phyloP scores from a whole-genome alignment of 1,139 yeast species.

The Sugiyamaella pinicola region DNA sequence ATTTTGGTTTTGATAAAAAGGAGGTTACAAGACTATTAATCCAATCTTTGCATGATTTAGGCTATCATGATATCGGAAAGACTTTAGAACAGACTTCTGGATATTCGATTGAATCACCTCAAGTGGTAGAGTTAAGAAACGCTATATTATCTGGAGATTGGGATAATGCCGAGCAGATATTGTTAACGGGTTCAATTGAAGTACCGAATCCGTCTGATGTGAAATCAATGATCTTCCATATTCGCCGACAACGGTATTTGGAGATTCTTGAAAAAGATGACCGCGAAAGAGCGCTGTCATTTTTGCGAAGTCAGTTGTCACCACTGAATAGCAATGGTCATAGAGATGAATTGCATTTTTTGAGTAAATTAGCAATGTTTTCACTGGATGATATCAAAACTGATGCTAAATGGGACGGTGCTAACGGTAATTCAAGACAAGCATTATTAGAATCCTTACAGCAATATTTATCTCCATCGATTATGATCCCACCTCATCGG shows the following conservation, averaged over 20 bases:
- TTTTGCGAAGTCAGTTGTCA: constrained; percentile 44
- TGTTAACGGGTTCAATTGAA: constrained; percentile 37
- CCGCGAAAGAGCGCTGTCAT: constrained; percentile 46
- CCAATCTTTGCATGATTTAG: constrained; percentile 54
- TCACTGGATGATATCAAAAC: constrained; percentile 39
- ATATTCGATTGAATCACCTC: constrained; percentile 41
- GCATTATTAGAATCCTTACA: constrained; percentile 49
- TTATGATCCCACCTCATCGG: constrained; percentile 56
- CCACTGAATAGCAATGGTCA: constrained; percentile 28
- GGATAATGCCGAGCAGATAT: constrained; percentile 45
- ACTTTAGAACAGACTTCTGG: constrained; percentile 49
- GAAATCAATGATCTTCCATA: constrained; percentile 35
- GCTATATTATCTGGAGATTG: constrained; percentile 50
- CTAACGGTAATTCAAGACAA: constrained; percentile 46
- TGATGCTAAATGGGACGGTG: constrained; percentile 47
- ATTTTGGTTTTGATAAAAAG: constrained; percentile 40
- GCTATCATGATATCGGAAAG: constrained; percentile 47
- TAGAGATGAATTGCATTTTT: constrained; percentile 38
- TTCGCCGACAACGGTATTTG: constrained; percentile 43
- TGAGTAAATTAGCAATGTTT: constrained; percentile 45
- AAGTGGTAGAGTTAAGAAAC: constrained; percentile 46
- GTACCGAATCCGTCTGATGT: constrained; percentile 34
- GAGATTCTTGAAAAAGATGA: constrained; percentile 37
- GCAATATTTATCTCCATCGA: constrained; percentile 52
- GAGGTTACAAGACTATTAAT: constrained; percentile 54